Base-by-base conservation (phyloP, 805 yeast species). In the Myxozyma geophila region DNA sequence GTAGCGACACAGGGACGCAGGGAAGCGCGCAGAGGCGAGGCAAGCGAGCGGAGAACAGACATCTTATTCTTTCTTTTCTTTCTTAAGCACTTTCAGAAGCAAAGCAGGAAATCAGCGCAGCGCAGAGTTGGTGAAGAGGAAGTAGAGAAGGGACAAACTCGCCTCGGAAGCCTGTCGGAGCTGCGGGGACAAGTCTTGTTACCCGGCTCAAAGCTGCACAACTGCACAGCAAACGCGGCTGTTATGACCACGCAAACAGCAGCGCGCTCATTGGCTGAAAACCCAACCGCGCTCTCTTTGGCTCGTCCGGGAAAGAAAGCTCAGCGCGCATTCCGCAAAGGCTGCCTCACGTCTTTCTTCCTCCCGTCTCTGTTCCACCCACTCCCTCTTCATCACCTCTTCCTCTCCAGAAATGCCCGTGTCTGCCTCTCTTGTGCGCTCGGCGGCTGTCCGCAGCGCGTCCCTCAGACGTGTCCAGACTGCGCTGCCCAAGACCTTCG, bases 341-440 rank as follows among this genome's bases (percentile, higher is more conserved):
- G 28, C 62, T 35, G 15, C 19, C 55, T n/a, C 47, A 43, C 15
- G 17, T 17, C 19, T 39, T 17, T 43, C 63, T 47, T 48, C 54
- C 39, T 39, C 46, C 17, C 46, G 23, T 19, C 56, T 40, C 21
- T 19, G 19, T 58, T 46, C 17, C 48, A 13, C 35, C 44, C 7
- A 49, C 51, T 19, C 52, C 40, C 17, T 54, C 53, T 15, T 47
- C 43, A 10, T 33, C 54, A 47, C n/a, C 59, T 19, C 57, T 39
- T 28, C 35, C 35, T 49, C 53, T 33, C 46, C 43, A 33, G 58
- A 41, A 41, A 64, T 63, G 63, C 63, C 64, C 39, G 62, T 65
- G 62, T 66, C 72, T 62, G 65, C 67, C 64, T 33, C 59, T 61
- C 54, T 60, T 62, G 51, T 48, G 55, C 65, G 67, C 48, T 48